Conservation (phyloP, 192 early-diverging fungal species). For the Coemansia erecta region DNA sequence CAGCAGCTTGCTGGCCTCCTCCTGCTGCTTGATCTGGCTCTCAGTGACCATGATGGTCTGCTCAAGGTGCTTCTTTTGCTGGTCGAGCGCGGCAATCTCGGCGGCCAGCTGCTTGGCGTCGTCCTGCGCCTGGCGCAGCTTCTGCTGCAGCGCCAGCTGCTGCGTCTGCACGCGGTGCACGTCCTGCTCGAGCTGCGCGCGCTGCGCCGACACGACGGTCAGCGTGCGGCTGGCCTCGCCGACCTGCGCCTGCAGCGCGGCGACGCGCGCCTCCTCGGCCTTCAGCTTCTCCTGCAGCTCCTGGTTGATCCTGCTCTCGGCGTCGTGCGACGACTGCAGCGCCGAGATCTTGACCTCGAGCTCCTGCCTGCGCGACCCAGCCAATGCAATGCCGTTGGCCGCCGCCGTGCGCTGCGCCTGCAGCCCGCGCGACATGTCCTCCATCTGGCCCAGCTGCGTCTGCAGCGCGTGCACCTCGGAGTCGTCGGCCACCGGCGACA, state of each 20-base stretch:
- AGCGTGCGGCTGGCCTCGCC: slow-evolving; percentile 34
- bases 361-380: slow-evolving; percentile 45
- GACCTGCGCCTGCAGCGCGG: slow-evolving; percentile 30
- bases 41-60: slow-evolving; percentile 16
- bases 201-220: slow-evolving; percentile 38
- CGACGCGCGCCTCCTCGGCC: slow-evolving; percentile 31
- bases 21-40: slow-evolving; percentile 30
- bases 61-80: slow-evolving; percentile 36
- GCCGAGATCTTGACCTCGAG: slow-evolving; percentile 45
- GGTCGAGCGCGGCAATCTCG: slow-evolving; percentile 34
- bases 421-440: slow-evolving; percentile 42
- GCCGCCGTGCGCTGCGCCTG: slow-evolving; percentile 39
- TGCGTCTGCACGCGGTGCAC: slow-evolving; percentile 44
- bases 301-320: slow-evolving; percentile 46
- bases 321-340: slow-evolving; percentile 48
- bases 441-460: slow-evolving; percentile 38
- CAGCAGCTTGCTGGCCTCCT: slow-evolving; percentile 17
- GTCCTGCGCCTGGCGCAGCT: slow-evolving; percentile 42
- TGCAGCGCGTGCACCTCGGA: slow-evolving; percentile 30
- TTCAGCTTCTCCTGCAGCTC: slow-evolving; percentile 49
- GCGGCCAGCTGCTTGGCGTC: slow-evolving; percentile 37
- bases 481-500: slow-evolving; percentile 33
- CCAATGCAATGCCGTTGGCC: slow-evolving; percentile 28
- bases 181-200: slow-evolving; percentile 40
- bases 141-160: slow-evolving; percentile 36